Base-by-base conservation (phyloP, 176 grass and related monocot genomes). In the Thinopyrum elongatum region DNA sequence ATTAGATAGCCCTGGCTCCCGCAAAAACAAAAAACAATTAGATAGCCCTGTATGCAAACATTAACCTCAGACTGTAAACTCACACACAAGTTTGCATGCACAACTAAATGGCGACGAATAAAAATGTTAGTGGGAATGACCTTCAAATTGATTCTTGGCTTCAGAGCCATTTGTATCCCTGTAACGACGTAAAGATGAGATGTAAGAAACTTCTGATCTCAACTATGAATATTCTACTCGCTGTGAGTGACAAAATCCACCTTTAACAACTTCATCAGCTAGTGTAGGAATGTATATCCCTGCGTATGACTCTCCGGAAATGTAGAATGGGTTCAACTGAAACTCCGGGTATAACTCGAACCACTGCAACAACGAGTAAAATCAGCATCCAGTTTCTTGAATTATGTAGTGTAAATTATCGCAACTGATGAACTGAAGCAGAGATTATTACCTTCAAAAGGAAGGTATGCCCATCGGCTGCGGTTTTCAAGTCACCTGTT, bases 241-340 rank as follows among this genome's bases (percentile, higher is more conserved):
- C 12, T 58, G 41, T 38, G 6, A 71, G 22, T 57, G 10, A 65
- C 6, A 57, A 68, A 80, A 21, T 13, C 33, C 70, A 98, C 93
- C 96, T 98, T 87, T 89, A 8, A 88, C 83, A 86, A 98, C 89
- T 89, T 94, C 90, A 53, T 87, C 91, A 29, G 86, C 70, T 76
- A 95, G 80, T 34, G 88, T 98, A 35, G 96, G 96, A 66, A 98
- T 92, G 68, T 95, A 98, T 34, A 94, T 36, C 28, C 96, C 96
- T 83, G 88, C 93, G 79, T 92, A 98, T 36, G 96, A 98, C 65
- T 98, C 93, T 28, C 96, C 96, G 2, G 96, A 80, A 41, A 98
- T 90, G 85, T 98, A 98, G 53, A 98, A 98, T 1, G 90, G 81
- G 53, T 98, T 98, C 0, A 71, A 78, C 76, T 88, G 87, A 71